Evolutionary conservation across 257 asterid genomes (phyloP).

Genomic region (Przewalskia tangutica): DNA sequence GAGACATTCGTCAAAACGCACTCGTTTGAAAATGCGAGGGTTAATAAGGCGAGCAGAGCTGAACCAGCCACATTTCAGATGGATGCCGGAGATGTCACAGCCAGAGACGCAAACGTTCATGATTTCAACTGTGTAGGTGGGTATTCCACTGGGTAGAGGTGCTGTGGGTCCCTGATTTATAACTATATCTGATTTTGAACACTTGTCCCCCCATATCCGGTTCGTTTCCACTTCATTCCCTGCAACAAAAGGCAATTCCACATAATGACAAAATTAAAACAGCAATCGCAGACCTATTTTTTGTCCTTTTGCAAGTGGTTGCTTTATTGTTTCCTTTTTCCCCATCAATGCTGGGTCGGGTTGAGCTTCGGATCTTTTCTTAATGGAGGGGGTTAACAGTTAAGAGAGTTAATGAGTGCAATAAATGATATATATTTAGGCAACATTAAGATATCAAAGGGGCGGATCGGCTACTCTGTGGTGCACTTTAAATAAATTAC

Average conservation of each 20-base stretch:
- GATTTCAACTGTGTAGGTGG: slow-evolving; percentile 82
- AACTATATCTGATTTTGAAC: slow-evolving; percentile 65
- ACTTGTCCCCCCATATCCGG: slow-evolving; percentile 73
- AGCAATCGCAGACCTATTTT: neutral
- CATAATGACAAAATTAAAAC: neutral
- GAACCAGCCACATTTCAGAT: slow-evolving; percentile 84
- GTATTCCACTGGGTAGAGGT: slow-evolving; percentile 82
- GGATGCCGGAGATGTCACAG: slow-evolving; percentile 55
- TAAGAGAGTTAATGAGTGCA: neutral
- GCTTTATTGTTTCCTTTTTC: neutral
- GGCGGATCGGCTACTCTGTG: too few species aligned
- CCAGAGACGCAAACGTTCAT: slow-evolving; percentile 59
- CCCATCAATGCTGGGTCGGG: neutral
- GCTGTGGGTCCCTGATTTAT: slow-evolving; percentile 64
- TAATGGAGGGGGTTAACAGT: neutral
- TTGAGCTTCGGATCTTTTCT: neutral
- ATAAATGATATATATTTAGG: neutral
- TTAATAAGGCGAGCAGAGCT: slow-evolving; percentile 78
- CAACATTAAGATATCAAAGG: neutral
- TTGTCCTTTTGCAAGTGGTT: neutral
- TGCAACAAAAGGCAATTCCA: slow-evolving; percentile 1
- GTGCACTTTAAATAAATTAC: too few species aligned
- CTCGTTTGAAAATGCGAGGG: slow-evolving; percentile 67
- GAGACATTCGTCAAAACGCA: slow-evolving; percentile 56
- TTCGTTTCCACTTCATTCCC: slow-evolving; percentile 38